These are phyloP conservation scores for Colletotrichum cereale DNA, from an alignment of 2,329 filamentous ascomycete species.

Conservation along the genomic window DNA sequence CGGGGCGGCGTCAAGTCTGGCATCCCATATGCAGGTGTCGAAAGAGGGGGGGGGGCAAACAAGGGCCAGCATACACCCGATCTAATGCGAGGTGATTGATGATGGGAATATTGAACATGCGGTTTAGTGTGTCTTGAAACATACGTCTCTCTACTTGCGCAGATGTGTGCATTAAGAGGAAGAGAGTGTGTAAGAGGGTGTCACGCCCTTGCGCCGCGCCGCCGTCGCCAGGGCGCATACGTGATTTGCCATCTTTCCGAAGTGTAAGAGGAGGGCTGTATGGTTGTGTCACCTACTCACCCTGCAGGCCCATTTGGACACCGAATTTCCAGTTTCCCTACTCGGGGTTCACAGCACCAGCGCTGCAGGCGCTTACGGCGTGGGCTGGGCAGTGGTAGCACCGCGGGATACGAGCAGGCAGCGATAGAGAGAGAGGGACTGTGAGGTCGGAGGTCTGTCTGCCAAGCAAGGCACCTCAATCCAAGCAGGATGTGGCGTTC, in stretches of 20 bases:
- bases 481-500: constrained; percentile 17
- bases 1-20: neutral
- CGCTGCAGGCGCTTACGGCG: constrained; percentile 14
- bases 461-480: neutral
- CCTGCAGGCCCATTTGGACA: neutral
- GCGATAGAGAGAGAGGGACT: neutral
- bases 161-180: neutral
- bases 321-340: neutral
- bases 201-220: neutral
- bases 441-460: constrained; percentile 8
- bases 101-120: neutral
- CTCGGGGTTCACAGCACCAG: constrained; percentile 18
- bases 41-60: no score
- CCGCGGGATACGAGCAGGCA: constrained; percentile 26
- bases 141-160: neutral
- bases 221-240: constrained; percentile 9
- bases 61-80: neutral
- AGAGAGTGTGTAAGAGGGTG: neutral
- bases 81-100: constrained; percentile 12
- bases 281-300: neutral
- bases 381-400: neutral
- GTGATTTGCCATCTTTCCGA: constrained; percentile 20
- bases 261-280: neutral
- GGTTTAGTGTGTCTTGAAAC: constrained; percentile 5
- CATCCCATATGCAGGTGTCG: neutral